Evolutionary conservation across 2,329 filamentous ascomycete genomes (phyloP).

Genomic region (Alternaria gaisen): DNA sequence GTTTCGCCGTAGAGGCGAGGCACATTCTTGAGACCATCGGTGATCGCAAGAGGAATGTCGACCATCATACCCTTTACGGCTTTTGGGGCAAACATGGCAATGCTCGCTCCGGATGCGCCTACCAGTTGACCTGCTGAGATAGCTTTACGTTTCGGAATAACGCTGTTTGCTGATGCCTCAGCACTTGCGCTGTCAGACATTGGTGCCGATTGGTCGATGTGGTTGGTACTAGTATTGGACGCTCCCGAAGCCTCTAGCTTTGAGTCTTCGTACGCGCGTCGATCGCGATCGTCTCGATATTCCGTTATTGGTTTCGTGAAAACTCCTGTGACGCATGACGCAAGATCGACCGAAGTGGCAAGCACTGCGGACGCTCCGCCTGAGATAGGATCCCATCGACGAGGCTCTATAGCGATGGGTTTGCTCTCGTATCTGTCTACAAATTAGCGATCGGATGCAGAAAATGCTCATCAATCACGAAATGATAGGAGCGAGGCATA

Average conservation of each 20-base stretch:
- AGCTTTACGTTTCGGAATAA: neutral
- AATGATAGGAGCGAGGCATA: neutral
- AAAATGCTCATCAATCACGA: neutral
- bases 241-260: neutral
- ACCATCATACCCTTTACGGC: conserved; percentile 52
- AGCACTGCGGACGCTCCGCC: conserved; percentile 67
- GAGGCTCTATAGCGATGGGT: conserved; percentile 41
- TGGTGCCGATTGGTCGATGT: neutral
- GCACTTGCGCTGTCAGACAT: neutral
- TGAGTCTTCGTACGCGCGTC: neutral
- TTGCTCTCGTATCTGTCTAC: conserved; percentile 22
- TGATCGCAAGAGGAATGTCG: conserved; percentile 63
- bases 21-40: conserved; percentile 84
- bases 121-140: conserved; percentile 12
- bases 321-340: conserved; percentile 56
- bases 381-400: conserved; percentile 69
- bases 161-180: neutral
- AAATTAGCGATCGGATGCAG: neutral
- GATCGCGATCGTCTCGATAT: neutral
- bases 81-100: conserved; percentile 22
- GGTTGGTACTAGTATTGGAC: neutral
- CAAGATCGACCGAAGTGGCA: conserved; percentile 63
- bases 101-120: conserved; percentile 16
- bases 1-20: conserved; percentile 83
- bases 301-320: neutral